Conservation (phyloP, 2,329 filamentous ascomycete genomes). For the Alternaria infectoria region DNA sequence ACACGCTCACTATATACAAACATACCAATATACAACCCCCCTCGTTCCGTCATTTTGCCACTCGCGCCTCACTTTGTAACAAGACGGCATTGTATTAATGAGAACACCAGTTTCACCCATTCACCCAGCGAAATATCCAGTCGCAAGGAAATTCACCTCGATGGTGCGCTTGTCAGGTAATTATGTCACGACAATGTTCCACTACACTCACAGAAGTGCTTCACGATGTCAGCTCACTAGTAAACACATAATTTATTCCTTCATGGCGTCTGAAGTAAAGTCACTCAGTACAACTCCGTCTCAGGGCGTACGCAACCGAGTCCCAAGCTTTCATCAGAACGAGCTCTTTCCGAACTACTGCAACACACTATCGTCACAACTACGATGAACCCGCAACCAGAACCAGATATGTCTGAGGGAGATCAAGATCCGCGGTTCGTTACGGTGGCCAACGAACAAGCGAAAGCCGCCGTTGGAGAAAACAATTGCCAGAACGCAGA, state of each 20-base stretch:
- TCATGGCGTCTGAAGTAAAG: neutral
- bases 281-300: neutral
- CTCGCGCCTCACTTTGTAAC: neutral
- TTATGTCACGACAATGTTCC: neutral
- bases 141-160: neutral
- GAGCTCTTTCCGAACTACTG: neutral
- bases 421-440: neutral
- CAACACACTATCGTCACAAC: neutral
- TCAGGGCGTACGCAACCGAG: neutral
- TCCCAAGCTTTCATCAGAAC: neutral
- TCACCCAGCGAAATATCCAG: neutral
- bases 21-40: neutral
- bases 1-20: neutral
- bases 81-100: neutral
- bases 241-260: neutral
- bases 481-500: neutral
- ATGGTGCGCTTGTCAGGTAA: neutral
- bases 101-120: neutral
- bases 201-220: neutral
- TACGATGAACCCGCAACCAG: neutral
- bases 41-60: neutral
- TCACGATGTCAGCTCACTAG: neutral
- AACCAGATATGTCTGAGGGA: neutral
- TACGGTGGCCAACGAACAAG: neutral
- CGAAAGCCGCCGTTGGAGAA: neutral